These are phyloP conservation scores for Colletotrichum sp. DNA, from an alignment of 2,329 filamentous ascomycete genomes.

Conservation along the genomic window DNA sequence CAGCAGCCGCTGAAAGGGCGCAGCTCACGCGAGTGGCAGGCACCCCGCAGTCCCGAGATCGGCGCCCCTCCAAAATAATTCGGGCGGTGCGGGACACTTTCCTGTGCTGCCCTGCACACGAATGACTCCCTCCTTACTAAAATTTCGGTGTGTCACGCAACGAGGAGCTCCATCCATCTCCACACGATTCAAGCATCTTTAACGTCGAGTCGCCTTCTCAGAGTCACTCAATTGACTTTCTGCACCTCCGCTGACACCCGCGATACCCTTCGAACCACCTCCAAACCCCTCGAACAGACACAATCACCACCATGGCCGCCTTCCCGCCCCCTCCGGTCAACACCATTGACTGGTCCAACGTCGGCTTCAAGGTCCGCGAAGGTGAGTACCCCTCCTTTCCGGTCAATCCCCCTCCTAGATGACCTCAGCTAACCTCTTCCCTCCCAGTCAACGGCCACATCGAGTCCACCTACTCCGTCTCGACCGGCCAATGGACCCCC, in stretches of 20 bases:
- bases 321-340: conserved; percentile 81
- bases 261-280: neutral
- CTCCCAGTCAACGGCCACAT: conserved; percentile 89
- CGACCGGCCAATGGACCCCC: conserved; percentile 77
- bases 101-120: neutral
- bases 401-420: neutral
- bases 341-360: conserved; percentile 91
- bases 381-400: conserved; percentile 53
- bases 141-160: conserved; percentile 6
- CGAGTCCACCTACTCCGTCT: conserved; percentile 80
- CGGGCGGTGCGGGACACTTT: neutral
- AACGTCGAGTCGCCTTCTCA: neutral
- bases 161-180: neutral
- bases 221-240: neutral
- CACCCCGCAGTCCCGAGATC: conserved; percentile 20
- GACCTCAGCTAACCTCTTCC: neutral
- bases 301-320: conserved; percentile 44
- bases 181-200: neutral
- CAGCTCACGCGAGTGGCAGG: neutral
- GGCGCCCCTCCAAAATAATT: conserved; percentile 12
- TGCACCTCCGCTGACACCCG: neutral
- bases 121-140: neutral
- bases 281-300: neutral
- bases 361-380: conserved; percentile 92
- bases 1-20: neutral